phyloP scores from a whole-genome alignment of 805 yeast species.

The Pachysolen tannophilus region DNA sequence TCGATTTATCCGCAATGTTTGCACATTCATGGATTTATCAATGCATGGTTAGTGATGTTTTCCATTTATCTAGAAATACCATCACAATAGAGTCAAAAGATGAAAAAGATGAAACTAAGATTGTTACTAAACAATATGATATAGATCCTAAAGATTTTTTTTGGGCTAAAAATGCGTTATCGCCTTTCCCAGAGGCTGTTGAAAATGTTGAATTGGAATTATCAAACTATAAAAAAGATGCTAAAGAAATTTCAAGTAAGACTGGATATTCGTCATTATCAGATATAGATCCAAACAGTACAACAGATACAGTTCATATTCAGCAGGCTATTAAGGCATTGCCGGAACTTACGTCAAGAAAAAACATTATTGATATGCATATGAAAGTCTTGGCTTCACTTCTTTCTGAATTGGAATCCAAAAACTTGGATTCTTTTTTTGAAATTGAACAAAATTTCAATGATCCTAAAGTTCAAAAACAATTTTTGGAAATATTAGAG shows the following conservation, averaged over 20 bases:
- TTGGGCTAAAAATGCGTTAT: constrained; percentile 76
- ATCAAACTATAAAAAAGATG: constrained; percentile 75
- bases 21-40: constrained; percentile 97
- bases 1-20: constrained; percentile 90
- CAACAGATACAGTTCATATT: constrained; percentile 55
- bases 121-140: constrained; percentile 76
- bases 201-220: constrained; percentile 88
- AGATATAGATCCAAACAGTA: constrained; percentile 61
- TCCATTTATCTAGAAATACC: constrained; percentile 74
- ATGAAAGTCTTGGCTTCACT: constrained; percentile 89
- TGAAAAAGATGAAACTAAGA: constrained; percentile 26
- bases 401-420: constrained; percentile 76
- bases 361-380: constrained; percentile 87
- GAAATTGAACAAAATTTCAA: constrained; percentile 84
- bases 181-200: constrained; percentile 98
- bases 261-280: constrained; percentile 67
- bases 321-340: constrained; percentile 86
- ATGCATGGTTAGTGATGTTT: constrained; percentile 91
- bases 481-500: constrained; percentile 52
- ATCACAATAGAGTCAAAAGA: constrained; percentile 44
- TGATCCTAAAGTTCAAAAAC: constrained; percentile 49
- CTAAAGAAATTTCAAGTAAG: constrained; percentile 72
- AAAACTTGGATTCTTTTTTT: constrained; percentile 82
- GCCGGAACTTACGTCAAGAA: constrained; percentile 87
- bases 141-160: constrained; percentile 91